Percentiles rank a stretch among this genome's conserved stretches.
Evolutionary conservation across 345 rosid genomes (phyloP).

Genomic region (Boechera stricta): DNA sequence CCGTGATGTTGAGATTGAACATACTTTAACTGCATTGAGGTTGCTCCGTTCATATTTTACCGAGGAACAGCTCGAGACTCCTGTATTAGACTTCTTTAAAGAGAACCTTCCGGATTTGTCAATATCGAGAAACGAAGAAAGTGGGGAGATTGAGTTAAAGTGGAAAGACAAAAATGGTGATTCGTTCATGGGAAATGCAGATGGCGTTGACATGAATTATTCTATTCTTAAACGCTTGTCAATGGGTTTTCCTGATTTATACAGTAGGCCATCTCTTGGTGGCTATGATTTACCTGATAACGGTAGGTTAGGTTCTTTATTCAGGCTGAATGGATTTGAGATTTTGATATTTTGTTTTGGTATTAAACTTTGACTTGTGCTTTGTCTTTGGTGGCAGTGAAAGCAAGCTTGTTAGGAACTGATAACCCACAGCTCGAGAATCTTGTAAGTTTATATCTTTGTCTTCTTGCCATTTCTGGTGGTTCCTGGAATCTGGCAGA

Average conservation of each 20-base stretch:
- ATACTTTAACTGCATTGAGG: conserved; percentile 57
- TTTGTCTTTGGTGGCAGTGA: conserved; percentile 55
- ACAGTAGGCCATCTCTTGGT: conserved; percentile 50
- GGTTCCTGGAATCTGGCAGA: conserved; percentile 3
- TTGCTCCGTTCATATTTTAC: conserved; percentile 66
- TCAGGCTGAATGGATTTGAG: neutral
- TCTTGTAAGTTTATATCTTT: conserved; percentile 55
- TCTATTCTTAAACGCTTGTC: conserved; percentile 67
- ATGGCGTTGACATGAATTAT: conserved; percentile 51
- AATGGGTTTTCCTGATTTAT: conserved; percentile 53
- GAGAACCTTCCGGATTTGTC: conserved; percentile 68
- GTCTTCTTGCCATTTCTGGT: neutral
- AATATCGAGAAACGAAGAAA: conserved; percentile 49
- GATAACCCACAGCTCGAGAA: conserved; percentile 53
- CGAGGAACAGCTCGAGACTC: conserved; percentile 60
- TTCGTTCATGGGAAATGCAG: conserved; percentile 38
- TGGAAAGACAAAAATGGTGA: conserved; percentile 53
- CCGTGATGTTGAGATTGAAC: conserved; percentile 78
- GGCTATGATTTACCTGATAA: conserved; percentile 61
- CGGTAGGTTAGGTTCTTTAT: conserved; percentile 39
- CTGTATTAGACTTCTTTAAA: conserved; percentile 60
- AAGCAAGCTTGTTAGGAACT: conserved; percentile 51
- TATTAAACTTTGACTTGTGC: neutral
- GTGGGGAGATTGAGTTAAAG: conserved; percentile 59
- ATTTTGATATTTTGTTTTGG: conserved; percentile 19